These are phyloP conservation scores for Calonectria leucothoes DNA, from an alignment of 2,329 filamentous ascomycete species.

Conservation along the genomic window DNA sequence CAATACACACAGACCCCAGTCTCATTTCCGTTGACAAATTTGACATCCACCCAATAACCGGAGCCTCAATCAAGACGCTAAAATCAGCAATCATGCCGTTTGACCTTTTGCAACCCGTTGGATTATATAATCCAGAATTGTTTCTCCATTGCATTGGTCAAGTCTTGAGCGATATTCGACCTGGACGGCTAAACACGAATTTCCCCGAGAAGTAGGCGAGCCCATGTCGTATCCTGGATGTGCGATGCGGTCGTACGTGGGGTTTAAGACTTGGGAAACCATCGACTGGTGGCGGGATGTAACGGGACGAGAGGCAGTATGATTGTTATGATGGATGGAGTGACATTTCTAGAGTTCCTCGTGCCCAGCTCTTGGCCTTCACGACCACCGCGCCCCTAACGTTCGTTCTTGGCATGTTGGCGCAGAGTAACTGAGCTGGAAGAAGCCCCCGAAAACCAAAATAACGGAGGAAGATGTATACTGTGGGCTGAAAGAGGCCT, in stretches of 20 bases:
- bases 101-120: too few species aligned
- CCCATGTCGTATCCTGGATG: conserved; percentile 64
- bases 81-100: not conserved
- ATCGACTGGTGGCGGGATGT: conserved; percentile 49
- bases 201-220: conserved; percentile 54
- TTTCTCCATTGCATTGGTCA: not conserved
- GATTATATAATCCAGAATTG: not conserved
- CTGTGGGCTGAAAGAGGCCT: too few species aligned
- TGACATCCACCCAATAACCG: not conserved
- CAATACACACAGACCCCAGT: not conserved
- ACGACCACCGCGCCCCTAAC: too few species aligned
- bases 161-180: conserved; percentile 35
- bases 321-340: conserved; percentile 28
- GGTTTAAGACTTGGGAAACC: conserved; percentile 49
- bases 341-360: conserved; percentile 27
- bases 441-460: too few species aligned
- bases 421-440: too few species aligned
- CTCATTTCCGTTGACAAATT: not conserved
- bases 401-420: too few species aligned
- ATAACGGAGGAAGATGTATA: too few species aligned
- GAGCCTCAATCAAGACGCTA: not conserved
- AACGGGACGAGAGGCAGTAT: conserved; percentile 11
- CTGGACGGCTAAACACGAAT: conserved; percentile 38
- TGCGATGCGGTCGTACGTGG: conserved; percentile 58
- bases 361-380: too few species aligned